phyloP scores from a whole-genome alignment of 73 alveolate genomes.

The Paraurostyla sp. region DNA sequence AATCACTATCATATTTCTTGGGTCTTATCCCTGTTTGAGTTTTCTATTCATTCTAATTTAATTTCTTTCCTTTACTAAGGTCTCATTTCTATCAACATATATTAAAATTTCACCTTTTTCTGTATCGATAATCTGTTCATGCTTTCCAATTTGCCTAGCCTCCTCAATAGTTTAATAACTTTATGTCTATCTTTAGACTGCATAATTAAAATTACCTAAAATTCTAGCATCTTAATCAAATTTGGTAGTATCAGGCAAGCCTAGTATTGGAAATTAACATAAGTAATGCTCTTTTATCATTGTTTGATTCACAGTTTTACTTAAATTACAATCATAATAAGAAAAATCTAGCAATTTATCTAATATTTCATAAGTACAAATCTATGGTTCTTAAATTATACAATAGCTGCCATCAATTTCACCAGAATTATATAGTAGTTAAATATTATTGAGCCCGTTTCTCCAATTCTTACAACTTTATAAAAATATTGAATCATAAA shows the following conservation, averaged over 20 bases:
- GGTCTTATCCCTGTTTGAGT: no score
- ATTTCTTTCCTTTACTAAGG: conserved; percentile 66
- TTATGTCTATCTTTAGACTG: background rate
- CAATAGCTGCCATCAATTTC: no score
- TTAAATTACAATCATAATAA: no score
- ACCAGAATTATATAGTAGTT: no score
- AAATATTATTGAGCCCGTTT: no score
- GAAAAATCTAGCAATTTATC: no score
- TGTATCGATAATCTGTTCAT: conserved; percentile 50
- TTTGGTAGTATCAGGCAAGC: background rate
- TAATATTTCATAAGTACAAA: no score
- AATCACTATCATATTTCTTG: conserved; percentile 22
- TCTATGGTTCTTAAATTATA: no score
- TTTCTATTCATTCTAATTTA: background rate
- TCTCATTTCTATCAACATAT: conserved; percentile 60
- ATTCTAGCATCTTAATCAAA: background rate
- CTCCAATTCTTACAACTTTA: no score
- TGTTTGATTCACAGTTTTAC: no score
- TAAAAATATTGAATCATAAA: no score
- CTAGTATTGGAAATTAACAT: background rate
- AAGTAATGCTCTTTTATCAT: no score
- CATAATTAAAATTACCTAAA: background rate
- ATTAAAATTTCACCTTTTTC: background rate
- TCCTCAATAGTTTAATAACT: conserved; percentile 35
- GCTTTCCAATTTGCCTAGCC: conserved; percentile 3